Percentiles rank a stretch among this genome's conserved stretches.
Evolutionary conservation across 208 protist genomes (phyloP).

Genomic region (Leishmania guyanensis): DNA sequence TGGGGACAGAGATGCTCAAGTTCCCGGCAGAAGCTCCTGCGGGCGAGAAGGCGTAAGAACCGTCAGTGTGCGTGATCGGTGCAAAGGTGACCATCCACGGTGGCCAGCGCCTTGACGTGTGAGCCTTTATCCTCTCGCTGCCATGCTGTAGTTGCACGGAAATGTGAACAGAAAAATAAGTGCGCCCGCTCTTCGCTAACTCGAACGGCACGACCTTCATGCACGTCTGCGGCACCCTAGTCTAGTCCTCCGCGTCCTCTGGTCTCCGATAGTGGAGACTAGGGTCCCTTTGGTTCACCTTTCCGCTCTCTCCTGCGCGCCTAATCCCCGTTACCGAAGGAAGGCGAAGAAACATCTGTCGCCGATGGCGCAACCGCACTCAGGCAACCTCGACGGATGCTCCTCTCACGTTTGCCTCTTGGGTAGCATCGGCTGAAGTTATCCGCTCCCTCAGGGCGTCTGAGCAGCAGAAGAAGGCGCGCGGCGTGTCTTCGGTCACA

Average conservation of each 20-base stretch:
- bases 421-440: neutral
- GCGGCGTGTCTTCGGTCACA: neutral
- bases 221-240: neutral
- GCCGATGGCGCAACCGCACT: neutral
- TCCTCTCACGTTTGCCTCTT: neutral
- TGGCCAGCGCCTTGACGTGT: neutral
- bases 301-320: neutral
- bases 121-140: neutral
- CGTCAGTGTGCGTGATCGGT: neutral
- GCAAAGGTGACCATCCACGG: neutral
- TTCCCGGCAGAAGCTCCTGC: slow-evolving; percentile 42
- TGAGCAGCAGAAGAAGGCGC: neutral
- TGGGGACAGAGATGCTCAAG: slow-evolving; percentile 81
- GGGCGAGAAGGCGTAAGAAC: slow-evolving; percentile 33
- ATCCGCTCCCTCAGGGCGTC: neutral
- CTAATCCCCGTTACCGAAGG: neutral
- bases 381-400: neutral
- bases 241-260: neutral
- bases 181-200: neutral
- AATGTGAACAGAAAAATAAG: neutral
- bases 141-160: neutral
- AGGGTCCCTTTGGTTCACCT: neutral
- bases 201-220: neutral
- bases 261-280: neutral
- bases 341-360: neutral